Base-by-base conservation (phyloP, 768 basidiomycete genomes). In the Multifurca ochricompacta region DNA sequence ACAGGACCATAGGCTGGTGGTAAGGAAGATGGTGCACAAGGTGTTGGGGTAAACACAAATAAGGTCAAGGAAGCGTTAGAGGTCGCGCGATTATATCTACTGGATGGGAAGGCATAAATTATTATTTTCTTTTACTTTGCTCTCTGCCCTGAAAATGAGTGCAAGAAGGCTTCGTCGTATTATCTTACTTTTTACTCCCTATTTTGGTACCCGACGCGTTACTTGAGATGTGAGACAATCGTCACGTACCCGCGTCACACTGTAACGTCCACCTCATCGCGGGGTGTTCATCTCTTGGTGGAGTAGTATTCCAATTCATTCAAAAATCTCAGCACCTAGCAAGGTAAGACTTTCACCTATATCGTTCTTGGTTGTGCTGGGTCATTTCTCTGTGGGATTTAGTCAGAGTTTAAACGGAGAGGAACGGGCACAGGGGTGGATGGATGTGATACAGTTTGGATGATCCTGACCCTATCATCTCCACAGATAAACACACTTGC, bases 1-100 rank as follows among this genome's bases (percentile, higher is more conserved):
- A 43, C 9, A 19, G 48, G 48, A 41, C 8, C 30, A 41, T 53
- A 93, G 91, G 91, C 91, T 48, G 96, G 96, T 51, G 96, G 96
- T 13, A 97, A 94, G 70, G 91, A 91, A 55, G 96, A 98, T 34
- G 78, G 80, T 51, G 87, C 87, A 2, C 91, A 94, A 65, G 96
- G 96, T 23, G 82, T 95, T 13, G 96, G 96, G 28, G 70, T 74
- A 3, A 76, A 89, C 57, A 68, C 77, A 1, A 69, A 69, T 23
- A 83, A 78, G 68, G 70, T 91, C 2, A 70, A 76, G 14, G 88
- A 87, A 55, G 93, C 89, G 1, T 62, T 91, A 18, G 65, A 63
- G 51, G 73, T 74, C 21, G 91, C 88, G 3, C 70, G 71, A 47
- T 39, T 37, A 10, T 55, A 59, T 39, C 18, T 61, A 9, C 21